phyloP scores from a whole-genome alignment of 176 grass and related monocot species.

The Aegilops speltoides region DNA sequence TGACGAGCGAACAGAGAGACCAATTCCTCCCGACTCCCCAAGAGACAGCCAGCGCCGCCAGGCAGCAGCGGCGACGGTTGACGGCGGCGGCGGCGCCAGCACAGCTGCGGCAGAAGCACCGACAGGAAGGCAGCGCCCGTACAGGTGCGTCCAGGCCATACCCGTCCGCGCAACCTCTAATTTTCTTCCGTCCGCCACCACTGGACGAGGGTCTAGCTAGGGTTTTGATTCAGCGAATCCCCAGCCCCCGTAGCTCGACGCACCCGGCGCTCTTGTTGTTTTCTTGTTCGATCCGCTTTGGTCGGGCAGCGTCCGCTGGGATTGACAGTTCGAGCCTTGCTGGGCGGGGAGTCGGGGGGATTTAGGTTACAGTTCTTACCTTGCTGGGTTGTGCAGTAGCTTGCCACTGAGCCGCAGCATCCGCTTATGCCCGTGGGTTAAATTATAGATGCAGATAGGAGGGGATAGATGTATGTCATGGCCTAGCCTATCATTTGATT shows the following conservation, averaged over 20 bases:
- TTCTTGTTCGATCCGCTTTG: background rate
- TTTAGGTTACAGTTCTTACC: background rate
- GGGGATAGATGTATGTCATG: background rate
- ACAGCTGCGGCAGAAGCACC: background rate
- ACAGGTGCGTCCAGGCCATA: background rate
- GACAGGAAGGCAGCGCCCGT: too few species aligned
- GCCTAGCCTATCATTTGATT: background rate
- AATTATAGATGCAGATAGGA: background rate
- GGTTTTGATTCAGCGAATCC: background rate
- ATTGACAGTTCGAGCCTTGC: background rate
- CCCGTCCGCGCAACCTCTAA: background rate
- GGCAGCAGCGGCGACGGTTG: too few species aligned
- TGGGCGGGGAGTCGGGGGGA: background rate
- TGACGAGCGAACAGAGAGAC: background rate
- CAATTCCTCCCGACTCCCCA: background rate
- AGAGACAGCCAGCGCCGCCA: background rate
- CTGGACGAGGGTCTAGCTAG: slow-evolving; percentile 2
- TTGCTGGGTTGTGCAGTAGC: background rate
- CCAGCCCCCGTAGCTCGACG: background rate
- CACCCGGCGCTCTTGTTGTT: background rate
- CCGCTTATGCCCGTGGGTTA: background rate
- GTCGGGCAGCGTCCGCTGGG: background rate
- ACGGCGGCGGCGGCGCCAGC: too few species aligned
- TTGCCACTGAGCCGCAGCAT: background rate
- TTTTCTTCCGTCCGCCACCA: background rate